Base-by-base conservation (phyloP, 352 stramenopile species). In the Phytophthora syringae region DNA sequence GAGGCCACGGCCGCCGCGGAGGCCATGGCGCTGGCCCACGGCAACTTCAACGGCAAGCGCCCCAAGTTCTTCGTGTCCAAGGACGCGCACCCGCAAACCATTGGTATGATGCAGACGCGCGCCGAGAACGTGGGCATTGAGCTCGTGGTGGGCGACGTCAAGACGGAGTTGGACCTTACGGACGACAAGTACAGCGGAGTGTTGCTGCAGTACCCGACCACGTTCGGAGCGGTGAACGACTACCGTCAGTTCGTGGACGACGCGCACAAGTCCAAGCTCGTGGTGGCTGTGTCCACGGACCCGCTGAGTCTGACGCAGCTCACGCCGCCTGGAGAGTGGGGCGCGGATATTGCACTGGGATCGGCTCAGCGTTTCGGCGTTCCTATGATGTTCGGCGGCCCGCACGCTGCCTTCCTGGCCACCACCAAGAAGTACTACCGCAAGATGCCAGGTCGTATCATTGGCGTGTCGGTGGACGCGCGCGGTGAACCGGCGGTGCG, bases 121-220 rank as follows among this genome's bases (percentile, higher is more conserved):
- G 95, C 94, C 0, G 74, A 89, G 13, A 88, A 91, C 16, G 78
- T 97, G 30, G 96, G 92, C 50, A 97, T 99, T 68, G 87, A 98
- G 24, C 78, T 99, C 6, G 84, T 99, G 7, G 80, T 99, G 7
- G 98, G 97, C 20, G 79, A 94, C 67, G 45, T 53, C 16, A 59
- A 54, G 30, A 87, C 69, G 28, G 82, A 98, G 59, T 75, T 98
- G 43, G 84, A 86, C 13, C 70, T 92, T 7, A 80, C 73, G 18
- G 88, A 98, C 43, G 89, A 98, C 52, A 76, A 93, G 44, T 99
- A 91, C 73, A 99, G 95, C 73, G 98, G 98, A 55, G 94, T 98
- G 37, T 81, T 99, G 34, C 78, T 99, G 22, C 98, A 99, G 81
- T 99, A 99, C 82, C 98, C 98, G 27, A 99, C 98, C 76, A 99